Evolutionary conservation across 192 early-diverging fungal species (phyloP).

Genomic region (Allomyces arbusculus): DNA sequence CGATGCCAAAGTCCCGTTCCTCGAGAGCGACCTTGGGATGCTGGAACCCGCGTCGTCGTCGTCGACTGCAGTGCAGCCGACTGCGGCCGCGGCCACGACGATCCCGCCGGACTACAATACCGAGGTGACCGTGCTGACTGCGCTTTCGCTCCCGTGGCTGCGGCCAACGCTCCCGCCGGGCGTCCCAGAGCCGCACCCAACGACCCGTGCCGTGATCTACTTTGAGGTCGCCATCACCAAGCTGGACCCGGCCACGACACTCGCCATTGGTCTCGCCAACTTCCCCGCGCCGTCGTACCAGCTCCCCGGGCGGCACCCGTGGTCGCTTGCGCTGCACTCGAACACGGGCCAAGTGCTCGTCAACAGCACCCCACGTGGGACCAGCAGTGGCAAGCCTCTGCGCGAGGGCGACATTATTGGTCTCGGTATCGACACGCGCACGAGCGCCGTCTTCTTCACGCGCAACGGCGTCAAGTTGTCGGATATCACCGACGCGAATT

Average conservation of each 20-base stretch:
- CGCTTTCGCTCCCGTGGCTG: too few species aligned
- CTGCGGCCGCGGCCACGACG: too few species aligned
- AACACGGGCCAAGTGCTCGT: slow-evolving; percentile 21
- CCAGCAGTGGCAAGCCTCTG: background rate
- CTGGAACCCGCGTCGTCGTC: too few species aligned
- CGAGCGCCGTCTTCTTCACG: slow-evolving; percentile 9
- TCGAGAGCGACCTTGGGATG: too few species aligned
- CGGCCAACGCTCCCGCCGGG: too few species aligned
- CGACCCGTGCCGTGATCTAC: background rate
- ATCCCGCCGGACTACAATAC: too few species aligned
- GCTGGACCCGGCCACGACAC: background rate
- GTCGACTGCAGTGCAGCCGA: too few species aligned
- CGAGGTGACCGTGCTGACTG: too few species aligned
- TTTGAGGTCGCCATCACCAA: background rate
- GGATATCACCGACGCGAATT: background rate
- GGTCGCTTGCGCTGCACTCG: slow-evolving; percentile 16
- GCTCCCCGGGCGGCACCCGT: slow-evolving; percentile 22
- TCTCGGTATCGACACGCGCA: slow-evolving; percentile 9
- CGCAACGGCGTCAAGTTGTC: slow-evolving; percentile 1
- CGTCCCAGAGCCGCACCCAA: too few species aligned
- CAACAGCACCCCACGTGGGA: slow-evolving; percentile 9
- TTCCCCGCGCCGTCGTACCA: slow-evolving; percentile 16
- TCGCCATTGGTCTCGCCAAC: slow-evolving; percentile 17
- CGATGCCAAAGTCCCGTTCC: too few species aligned
- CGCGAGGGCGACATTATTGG: slow-evolving; percentile 13